Evolutionary conservation across 2,329 filamentous ascomycete species (phyloP).

Genomic region (Penicillium paneum): DNA sequence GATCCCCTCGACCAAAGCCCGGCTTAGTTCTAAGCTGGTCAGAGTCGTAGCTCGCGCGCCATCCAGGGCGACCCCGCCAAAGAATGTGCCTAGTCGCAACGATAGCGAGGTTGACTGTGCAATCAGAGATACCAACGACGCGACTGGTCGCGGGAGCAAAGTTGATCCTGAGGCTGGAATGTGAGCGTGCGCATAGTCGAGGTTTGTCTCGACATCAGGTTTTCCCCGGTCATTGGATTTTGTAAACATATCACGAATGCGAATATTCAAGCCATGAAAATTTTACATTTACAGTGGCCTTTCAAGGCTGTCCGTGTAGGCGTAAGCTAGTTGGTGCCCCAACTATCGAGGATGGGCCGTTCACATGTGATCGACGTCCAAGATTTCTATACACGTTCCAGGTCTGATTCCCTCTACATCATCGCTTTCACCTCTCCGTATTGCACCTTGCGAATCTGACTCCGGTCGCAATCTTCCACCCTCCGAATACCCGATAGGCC

Average conservation of each 20-base stretch:
- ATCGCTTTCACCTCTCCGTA: constrained; percentile 36
- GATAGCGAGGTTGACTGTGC: constrained; percentile 47
- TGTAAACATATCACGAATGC: background rate
- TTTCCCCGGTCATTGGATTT: background rate
- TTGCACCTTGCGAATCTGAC: constrained; percentile 34
- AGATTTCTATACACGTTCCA: background rate
- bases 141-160: constrained; percentile 44
- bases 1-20: constrained; percentile 46
- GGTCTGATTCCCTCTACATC: constrained; percentile 23
- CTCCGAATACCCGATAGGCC: constrained; percentile 51
- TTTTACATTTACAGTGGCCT: background rate
- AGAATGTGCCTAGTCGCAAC: constrained; percentile 43
- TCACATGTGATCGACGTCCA: constrained; percentile 6
- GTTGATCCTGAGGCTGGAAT: constrained; percentile 29
- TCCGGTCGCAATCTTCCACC: constrained; percentile 35
- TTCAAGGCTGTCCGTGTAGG: background rate
- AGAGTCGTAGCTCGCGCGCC: constrained; percentile 45
- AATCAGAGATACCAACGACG: constrained; percentile 44
- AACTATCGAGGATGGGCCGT: background rate
- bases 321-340: background rate
- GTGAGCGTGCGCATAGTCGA: background rate
- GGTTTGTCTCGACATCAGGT: background rate
- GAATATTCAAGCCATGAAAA: background rate
- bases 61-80: constrained; percentile 45
- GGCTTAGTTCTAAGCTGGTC: constrained; percentile 45